Evolutionary conservation across 208 protist genomes (phyloP).

Genomic region (Acanthamoeba sp.): DNA sequence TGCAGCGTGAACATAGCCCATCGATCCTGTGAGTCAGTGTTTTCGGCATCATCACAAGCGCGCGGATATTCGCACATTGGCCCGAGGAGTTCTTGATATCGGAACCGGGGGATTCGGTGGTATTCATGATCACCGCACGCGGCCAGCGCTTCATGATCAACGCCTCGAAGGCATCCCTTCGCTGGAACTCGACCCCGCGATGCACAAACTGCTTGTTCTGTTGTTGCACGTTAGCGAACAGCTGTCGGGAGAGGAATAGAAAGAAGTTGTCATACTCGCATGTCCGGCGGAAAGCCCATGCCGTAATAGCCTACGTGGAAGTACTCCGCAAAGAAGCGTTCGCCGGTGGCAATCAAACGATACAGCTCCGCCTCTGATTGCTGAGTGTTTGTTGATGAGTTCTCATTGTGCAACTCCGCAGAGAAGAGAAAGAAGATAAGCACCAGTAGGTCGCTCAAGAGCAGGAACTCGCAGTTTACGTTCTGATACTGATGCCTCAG

Average conservation of each 20-base stretch:
- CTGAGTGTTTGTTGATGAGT: too few species aligned
- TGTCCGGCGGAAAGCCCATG: slow-evolving; percentile 77
- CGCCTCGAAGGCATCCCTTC: not conserved
- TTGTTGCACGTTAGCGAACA: not conserved
- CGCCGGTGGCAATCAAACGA: slow-evolving; percentile 75
- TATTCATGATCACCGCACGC: slow-evolving; percentile 25
- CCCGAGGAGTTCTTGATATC: slow-evolving; percentile 14
- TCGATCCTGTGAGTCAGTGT: not conserved
- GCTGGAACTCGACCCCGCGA: slow-evolving; percentile 23
- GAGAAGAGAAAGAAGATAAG: not conserved
- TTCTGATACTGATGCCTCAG: slow-evolving; percentile 76
- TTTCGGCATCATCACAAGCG: not conserved
- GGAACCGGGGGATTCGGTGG: not conserved
- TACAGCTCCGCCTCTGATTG: slow-evolving; percentile 77
- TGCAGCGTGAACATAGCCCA: not conserved
- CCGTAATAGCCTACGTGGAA: slow-evolving; percentile 86
- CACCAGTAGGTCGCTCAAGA: slow-evolving; percentile 76
- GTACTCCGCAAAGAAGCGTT: slow-evolving; percentile 85
- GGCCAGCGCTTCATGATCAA: slow-evolving; percentile 25
- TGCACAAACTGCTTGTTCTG: slow-evolving; percentile 61
- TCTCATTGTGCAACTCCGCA: not conserved
- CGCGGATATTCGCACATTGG: not conserved
- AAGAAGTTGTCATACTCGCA: not conserved
- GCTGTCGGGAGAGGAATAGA: too few species aligned
- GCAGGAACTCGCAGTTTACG: slow-evolving; percentile 77